Evolutionary conservation across 768 basidiomycete species (phyloP).

Genomic region (Glaciozyma antarctica): DNA sequence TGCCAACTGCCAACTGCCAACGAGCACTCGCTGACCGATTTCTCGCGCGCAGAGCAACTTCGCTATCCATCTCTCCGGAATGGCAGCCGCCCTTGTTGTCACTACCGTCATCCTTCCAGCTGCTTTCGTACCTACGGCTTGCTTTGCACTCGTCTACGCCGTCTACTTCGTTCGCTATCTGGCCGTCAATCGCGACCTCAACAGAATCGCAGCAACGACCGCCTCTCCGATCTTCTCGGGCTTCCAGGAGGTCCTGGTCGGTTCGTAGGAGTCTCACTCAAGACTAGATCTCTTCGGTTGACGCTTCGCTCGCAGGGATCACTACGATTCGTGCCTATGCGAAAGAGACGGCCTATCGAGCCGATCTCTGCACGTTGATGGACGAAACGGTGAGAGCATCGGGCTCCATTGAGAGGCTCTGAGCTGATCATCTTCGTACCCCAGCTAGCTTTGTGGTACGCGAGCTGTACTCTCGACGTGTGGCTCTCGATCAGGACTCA

Average conservation of each 20-base stretch:
- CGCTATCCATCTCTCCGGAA: not conserved
- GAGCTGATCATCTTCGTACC: too few species aligned
- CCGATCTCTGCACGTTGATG: slow-evolving; percentile 58
- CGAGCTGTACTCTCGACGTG: slow-evolving; percentile 41
- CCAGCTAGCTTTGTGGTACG: slow-evolving; percentile 51
- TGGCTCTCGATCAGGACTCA: slow-evolving; percentile 29
- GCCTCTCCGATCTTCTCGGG: slow-evolving; percentile 41
- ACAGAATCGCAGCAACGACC: slow-evolving; percentile 41
- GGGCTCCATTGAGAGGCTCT: too few species aligned
- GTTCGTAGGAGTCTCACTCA: not conserved
- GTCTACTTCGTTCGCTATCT: slow-evolving; percentile 57
- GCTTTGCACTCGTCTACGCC: slow-evolving; percentile 61
- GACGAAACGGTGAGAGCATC: slow-evolving; percentile 52
- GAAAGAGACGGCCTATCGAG: slow-evolving; percentile 54
- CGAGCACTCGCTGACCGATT: not conserved
- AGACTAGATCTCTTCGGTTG: too few species aligned
- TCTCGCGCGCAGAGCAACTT: slow-evolving; percentile 7
- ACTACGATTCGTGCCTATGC: slow-evolving; percentile 41
- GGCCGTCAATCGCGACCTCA: slow-evolving; percentile 55
- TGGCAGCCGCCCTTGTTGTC: slow-evolving; percentile 54
- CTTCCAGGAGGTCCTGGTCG: slow-evolving; percentile 43
- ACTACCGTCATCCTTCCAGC: slow-evolving; percentile 55
- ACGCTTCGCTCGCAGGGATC: slow-evolving; percentile 29
- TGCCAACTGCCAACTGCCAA: not conserved
- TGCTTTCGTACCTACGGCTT: slow-evolving; percentile 55